Evolutionary conservation across 495 filamentous ascomycete genomes (phyloP).

Genomic region (Pyronema omphalodes): DNA sequence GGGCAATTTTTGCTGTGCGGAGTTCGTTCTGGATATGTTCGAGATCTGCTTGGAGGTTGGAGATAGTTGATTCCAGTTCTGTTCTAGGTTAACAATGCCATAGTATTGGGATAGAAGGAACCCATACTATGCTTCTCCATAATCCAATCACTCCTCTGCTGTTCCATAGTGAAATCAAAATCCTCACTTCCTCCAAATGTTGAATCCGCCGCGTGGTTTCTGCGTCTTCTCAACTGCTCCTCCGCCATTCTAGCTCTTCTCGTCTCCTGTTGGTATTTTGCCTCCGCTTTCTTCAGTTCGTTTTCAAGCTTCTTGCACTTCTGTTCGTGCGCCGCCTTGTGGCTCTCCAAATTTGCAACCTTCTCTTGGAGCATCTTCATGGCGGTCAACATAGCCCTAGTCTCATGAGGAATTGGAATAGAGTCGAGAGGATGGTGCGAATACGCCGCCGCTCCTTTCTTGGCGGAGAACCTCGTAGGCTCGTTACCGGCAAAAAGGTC

Average conservation of each 20-base stretch:
- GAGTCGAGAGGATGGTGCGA: slow-evolving; percentile 34
- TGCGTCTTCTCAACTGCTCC: slow-evolving; percentile 25
- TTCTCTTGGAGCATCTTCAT: slow-evolving; percentile 49
- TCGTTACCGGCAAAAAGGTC: slow-evolving; percentile 53
- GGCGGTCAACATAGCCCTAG: slow-evolving; percentile 50
- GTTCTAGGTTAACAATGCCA: slow-evolving; percentile 1
- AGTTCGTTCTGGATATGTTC: slow-evolving; percentile 41
- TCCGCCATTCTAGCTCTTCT: slow-evolving; percentile 30
- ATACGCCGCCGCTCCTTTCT: slow-evolving; percentile 32
- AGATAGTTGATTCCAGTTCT: slow-evolving; percentile 42
- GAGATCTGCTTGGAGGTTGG: slow-evolving; percentile 38
- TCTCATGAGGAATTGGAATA: slow-evolving; percentile 48
- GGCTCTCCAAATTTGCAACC: slow-evolving; percentile 40
- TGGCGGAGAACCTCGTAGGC: slow-evolving; percentile 25
- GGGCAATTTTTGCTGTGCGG: slow-evolving; percentile 39
- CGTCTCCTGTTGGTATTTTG: slow-evolving; percentile 29
- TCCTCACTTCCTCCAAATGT: slow-evolving; percentile 27
- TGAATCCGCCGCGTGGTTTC: slow-evolving; percentile 15
- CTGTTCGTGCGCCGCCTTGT: slow-evolving; percentile 39
- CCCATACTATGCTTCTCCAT: slow-evolving; percentile 23
- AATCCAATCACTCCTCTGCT: slow-evolving; percentile 20
- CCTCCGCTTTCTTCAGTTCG: slow-evolving; percentile 33
- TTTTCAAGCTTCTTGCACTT: slow-evolving; percentile 41
- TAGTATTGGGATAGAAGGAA: neutral
- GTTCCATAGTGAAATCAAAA: slow-evolving; percentile 26